phyloP scores from a whole-genome alignment of 768 basidiomycete species.

The Pluteus cervinus region DNA sequence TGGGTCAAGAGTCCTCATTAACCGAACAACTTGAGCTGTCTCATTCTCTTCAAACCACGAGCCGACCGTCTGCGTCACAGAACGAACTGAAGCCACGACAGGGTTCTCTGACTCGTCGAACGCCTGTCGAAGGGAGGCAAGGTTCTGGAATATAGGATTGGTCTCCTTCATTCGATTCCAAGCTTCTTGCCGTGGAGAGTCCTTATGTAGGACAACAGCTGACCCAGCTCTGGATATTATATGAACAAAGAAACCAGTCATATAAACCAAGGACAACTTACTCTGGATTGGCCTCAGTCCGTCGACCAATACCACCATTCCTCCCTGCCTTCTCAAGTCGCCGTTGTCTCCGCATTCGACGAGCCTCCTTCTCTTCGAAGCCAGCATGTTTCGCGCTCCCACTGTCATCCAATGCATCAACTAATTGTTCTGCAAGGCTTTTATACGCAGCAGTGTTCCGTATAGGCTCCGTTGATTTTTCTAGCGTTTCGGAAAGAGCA shows the following conservation, averaged over 20 bases:
- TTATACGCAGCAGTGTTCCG: conserved; percentile 96
- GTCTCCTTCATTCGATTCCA: conserved; percentile 79
- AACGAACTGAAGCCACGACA: conserved; percentile 72
- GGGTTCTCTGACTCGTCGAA: conserved; percentile 95
- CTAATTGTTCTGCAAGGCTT: conserved; percentile 76
- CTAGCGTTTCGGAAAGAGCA: conserved; percentile 81
- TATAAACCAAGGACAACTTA: conserved; percentile 32
- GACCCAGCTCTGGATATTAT: conserved; percentile 64
- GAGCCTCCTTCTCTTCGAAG: conserved; percentile 91
- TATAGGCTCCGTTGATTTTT: conserved; percentile 91
- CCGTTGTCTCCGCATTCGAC: conserved; percentile 71
- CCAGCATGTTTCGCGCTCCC: conserved; percentile 92
- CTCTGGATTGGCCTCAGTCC: conserved; percentile 74
- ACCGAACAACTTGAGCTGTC: conserved; percentile 87
- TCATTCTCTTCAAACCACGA: conserved; percentile 97
- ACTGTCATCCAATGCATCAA: conserved; percentile 92
- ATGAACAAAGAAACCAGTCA: conserved; percentile 4
- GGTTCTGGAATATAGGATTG: conserved; percentile 64
- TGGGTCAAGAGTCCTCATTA: conserved; percentile 88
- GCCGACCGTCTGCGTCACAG: conserved; percentile 79
- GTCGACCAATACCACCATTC: conserved; percentile 48
- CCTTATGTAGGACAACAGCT: conserved; percentile 78
- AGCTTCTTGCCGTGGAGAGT: conserved; percentile 69
- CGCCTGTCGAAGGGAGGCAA: conserved; percentile 54
- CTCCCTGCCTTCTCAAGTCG: conserved; percentile 85